Evolutionary conservation across 306 rosid genomes (phyloP).

Genomic region (Prosopis cineraria): DNA sequence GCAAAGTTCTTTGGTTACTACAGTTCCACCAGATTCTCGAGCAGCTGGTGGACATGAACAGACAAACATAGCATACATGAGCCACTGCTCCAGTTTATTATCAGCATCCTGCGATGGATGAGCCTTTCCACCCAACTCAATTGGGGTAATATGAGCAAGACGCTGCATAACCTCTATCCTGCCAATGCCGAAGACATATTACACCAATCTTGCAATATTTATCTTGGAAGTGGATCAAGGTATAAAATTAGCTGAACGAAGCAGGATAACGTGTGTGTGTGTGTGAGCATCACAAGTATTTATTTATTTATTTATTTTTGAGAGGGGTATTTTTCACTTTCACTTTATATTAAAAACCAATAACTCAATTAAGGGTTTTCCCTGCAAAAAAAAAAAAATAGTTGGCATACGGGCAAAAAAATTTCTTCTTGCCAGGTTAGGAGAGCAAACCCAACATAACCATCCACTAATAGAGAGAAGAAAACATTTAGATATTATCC

Average conservation of each 20-base stretch:
- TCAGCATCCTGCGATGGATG: conserved; percentile 93
- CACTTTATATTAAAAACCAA: too few relatives aligned
- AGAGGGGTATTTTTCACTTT: too few relatives aligned
- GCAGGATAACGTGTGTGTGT: not conserved
- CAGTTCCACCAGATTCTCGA: conserved; percentile 67
- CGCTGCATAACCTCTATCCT: conserved; percentile 95
- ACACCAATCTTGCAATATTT: not conserved
- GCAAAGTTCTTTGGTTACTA: conserved; percentile 82
- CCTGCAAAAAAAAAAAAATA: not conserved
- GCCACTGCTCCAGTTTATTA: conserved; percentile 98
- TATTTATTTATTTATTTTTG: too few relatives aligned
- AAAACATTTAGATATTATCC: not conserved
- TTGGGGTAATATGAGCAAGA: conserved; percentile 86
- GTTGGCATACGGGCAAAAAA: not conserved
- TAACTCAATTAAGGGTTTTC: too few relatives aligned
- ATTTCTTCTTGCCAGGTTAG: not conserved
- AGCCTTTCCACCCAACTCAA: conserved; percentile 97
- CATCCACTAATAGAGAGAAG: not conserved
- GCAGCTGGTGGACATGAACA: conserved; percentile 91
- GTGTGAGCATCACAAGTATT: not conserved
- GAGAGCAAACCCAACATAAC: not conserved
- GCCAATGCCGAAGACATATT: conserved; percentile 43
- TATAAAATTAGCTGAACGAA: conserved; percentile 9
- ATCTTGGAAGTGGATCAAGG: conserved; percentile 6
- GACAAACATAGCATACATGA: conserved; percentile 91